Conservation (phyloP, 2,329 filamentous ascomycete species). For the Ceratocystis eucalypticola region DNA sequence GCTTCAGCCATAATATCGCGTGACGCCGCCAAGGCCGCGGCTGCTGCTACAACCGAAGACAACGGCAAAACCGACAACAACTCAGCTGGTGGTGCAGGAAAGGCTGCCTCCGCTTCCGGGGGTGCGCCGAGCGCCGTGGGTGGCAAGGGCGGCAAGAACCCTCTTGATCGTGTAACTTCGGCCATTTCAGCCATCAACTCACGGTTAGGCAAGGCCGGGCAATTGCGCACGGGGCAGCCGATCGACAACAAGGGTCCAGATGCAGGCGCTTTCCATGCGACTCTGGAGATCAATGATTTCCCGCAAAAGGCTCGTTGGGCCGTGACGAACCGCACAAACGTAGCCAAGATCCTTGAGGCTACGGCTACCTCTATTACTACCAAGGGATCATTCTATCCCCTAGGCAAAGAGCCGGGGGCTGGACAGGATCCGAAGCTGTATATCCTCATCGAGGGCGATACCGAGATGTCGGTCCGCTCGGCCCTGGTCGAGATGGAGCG, state of each 20-base stretch:
- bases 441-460: constrained; percentile 94
- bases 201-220: constrained; percentile 75
- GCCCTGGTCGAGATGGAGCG: constrained; percentile 84
- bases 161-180: constrained; percentile 76
- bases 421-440: constrained; percentile 85
- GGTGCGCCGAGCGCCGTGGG: constrained; percentile 33
- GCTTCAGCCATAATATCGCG: constrained; percentile 44
- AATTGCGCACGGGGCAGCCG: constrained; percentile 80
- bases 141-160: constrained; percentile 46
- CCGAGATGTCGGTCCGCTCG: constrained; percentile 77
- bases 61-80: constrained; percentile 20
- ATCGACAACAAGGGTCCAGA: constrained; percentile 98
- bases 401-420: constrained; percentile 64
- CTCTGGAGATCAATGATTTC: constrained; percentile 97
- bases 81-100: constrained; percentile 21
- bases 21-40: constrained; percentile 33
- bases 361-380: constrained; percentile 95
- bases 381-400: constrained; percentile 79
- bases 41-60: constrained; percentile 23
- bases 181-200: constrained; percentile 84
- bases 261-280: constrained; percentile 91
- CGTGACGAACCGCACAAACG: constrained; percentile 95
- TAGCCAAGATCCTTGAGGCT: constrained; percentile 90
- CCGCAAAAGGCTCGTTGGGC: constrained; percentile 97
- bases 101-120: constrained; percentile 24